These are phyloP conservation scores for Microsporum ferrugineum DNA, from an alignment of 2,329 filamentous ascomycete species.

Conservation along the genomic window DNA sequence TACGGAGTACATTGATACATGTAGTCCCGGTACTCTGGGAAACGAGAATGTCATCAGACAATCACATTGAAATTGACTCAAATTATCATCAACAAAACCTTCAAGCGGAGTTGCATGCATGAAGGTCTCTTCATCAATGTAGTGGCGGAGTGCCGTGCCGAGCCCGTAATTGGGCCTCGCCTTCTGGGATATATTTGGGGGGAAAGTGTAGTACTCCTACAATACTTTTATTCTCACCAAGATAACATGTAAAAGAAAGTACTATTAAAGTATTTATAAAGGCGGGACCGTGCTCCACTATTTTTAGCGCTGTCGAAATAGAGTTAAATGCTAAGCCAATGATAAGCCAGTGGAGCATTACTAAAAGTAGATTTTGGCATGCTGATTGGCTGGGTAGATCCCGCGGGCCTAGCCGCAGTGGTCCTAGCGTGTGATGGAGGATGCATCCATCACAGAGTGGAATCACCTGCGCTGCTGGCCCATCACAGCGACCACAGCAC, in stretches of 20 bases:
- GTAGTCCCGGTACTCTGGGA: not conserved
- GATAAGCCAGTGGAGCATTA: not conserved
- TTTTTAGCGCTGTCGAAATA: not conserved
- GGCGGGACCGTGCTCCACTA: not conserved
- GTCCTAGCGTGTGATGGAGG: conserved; percentile 2
- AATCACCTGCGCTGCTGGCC: not conserved
- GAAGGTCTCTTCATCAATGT: not conserved
- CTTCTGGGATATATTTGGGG: not conserved
- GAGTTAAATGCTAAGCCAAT: not conserved
- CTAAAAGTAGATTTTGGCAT: not conserved
- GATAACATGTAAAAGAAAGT: not conserved
- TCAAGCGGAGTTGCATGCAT: not conserved
- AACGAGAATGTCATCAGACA: not conserved
- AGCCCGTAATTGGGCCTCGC: not conserved
- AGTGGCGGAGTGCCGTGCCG: not conserved
- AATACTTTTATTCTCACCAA: not conserved
- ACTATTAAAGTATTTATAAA: not conserved
- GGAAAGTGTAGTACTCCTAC: not conserved
- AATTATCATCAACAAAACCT: not conserved
- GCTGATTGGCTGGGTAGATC: not conserved
- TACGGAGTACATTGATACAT: not conserved
- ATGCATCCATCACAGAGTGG: not conserved
- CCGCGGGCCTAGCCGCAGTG: not conserved
- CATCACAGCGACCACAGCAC: not conserved
- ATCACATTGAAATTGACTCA: not conserved